Evolutionary conservation across 768 basidiomycete species (phyloP), one percentile per base, ranked within the genome.

Genomic region (Omphalotus guepiniiformis): DNA sequence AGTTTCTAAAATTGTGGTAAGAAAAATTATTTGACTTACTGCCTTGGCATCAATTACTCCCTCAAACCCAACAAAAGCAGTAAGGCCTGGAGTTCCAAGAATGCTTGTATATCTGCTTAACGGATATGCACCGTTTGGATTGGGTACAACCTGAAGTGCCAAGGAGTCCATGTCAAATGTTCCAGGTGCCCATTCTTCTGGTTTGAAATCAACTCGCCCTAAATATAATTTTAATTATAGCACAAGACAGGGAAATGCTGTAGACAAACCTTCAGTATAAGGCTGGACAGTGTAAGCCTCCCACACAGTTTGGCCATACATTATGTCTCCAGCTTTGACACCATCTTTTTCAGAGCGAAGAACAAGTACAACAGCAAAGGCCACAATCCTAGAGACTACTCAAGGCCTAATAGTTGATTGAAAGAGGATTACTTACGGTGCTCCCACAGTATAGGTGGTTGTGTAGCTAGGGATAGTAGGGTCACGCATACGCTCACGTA

Each of bases 401-500:
- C 1, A 37, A 21, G 13, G 15, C 3, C n/a, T 12, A 36, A 27
- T 18, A 42, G 4, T 38, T 30, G 7, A 16, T 6, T 21, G 7
- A 21, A 23, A n/a, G 1, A 39, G 15, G 4, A 35, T 13, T 19
- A n/a, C 54, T 29, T 51, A 60, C 53, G 57, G 57, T 9, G 46
- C 50, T 2, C 58, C 59, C 23, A 58, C 23, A 22, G 49, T 38
- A 37, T 47, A 49, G 6, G 53, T 34, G 12, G 57, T 53, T 9
- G 55, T 50, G 43, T 58, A 62, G 26, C 51, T 55, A 5, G 36
- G 34, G 15, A 57, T 48, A 2, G 30, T 45, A 1, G 45, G 49
- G 37, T 57, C 59, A 22, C 63, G 51, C 72, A 72, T 70, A 37
- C 56, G 51, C 34, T 57, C 58, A 9, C 64, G 55, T 36, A 58